phyloP scores from a whole-genome alignment of 2,329 filamentous ascomycete genomes.

The Aspergillus candidus region DNA sequence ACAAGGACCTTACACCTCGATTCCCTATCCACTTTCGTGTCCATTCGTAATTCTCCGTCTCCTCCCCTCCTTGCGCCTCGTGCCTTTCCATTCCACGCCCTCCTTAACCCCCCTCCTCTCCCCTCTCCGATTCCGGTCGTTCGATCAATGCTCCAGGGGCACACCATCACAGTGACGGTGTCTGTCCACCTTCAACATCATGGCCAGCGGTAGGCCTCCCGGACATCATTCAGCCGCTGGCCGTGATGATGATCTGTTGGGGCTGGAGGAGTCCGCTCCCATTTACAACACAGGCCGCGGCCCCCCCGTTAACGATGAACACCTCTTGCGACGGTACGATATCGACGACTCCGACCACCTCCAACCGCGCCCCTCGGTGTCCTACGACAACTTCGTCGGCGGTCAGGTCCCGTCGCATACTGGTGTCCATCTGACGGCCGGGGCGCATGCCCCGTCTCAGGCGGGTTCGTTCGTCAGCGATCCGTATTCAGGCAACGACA shows the following conservation, averaged over 20 bases:
- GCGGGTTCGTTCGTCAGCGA: slow-evolving; percentile 32
- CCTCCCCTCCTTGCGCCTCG: slow-evolving; percentile 5
- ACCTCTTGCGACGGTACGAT: slow-evolving; percentile 68
- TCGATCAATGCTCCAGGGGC: slow-evolving; percentile 37
- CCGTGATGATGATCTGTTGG: slow-evolving; percentile 41
- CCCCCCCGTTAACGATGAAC: slow-evolving; percentile 73
- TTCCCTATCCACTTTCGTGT: background rate
- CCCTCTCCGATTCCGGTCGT: slow-evolving; percentile 2
- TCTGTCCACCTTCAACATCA: slow-evolving; percentile 33
- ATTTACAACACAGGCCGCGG: slow-evolving; percentile 68
- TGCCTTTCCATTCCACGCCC: background rate
- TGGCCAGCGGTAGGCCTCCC: slow-evolving; percentile 50
- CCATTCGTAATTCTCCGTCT: background rate
- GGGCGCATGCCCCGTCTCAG: slow-evolving; percentile 21
- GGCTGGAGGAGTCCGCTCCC: slow-evolving; percentile 36
- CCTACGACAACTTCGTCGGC: slow-evolving; percentile 93
- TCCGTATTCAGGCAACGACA: slow-evolving; percentile 32
- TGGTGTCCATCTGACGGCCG: slow-evolving; percentile 41
- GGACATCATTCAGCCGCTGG: slow-evolving; percentile 42
- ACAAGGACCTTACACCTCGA: background rate
- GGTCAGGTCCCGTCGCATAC: slow-evolving; percentile 48
- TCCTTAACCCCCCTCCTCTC: slow-evolving; percentile 2
- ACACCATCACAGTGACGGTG: slow-evolving; percentile 27
- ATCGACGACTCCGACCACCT: slow-evolving; percentile 59
- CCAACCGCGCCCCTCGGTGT: slow-evolving; percentile 72